Conservation (phyloP, 1,284 basidiomycete genomes). For the Quambalaria eucalypti region DNA sequence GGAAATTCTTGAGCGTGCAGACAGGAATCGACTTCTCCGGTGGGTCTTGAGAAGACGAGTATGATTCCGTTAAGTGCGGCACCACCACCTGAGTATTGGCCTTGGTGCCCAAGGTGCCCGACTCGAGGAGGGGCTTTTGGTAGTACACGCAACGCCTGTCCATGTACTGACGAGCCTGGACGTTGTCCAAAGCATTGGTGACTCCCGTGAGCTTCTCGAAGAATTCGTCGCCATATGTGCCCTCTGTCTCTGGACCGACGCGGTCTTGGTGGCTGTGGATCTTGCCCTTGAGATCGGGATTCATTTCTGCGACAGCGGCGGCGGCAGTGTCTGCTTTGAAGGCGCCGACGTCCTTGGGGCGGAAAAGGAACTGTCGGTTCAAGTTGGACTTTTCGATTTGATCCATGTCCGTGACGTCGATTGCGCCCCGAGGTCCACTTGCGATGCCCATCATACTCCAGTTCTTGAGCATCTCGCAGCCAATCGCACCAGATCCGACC, state of each 20-base stretch:
- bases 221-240: constrained; percentile 80
- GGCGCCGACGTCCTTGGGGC: constrained; percentile 89
- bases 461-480: constrained; percentile 99
- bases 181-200: constrained; percentile 99
- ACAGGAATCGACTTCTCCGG: constrained; percentile 96
- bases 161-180: constrained; percentile 94
- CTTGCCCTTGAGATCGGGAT: constrained; percentile 79
- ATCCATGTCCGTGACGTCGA: constrained; percentile 94
- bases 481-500: constrained; percentile 95
- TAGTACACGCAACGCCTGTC: constrained; percentile 97
- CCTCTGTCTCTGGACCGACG: constrained; percentile 86
- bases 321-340: constrained; percentile 97
- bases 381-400: constrained; percentile 99
- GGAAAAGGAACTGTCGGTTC: constrained; percentile 97
- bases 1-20: constrained; percentile 99
- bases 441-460: constrained; percentile 99
- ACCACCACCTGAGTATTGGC: constrained; percentile 95
- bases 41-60: constrained; percentile 95
- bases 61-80: constrained; percentile 91
- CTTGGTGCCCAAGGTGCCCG: constrained; percentile 96
- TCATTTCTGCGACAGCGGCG: constrained; percentile 89
- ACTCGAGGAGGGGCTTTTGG: constrained; percentile 90
- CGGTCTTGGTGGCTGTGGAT: constrained; percentile 85
- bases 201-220: constrained; percentile 83
- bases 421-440: constrained; percentile 67